Conservation (phyloP, 148 eudicot species). For the Chenopodium formosanum region DNA sequence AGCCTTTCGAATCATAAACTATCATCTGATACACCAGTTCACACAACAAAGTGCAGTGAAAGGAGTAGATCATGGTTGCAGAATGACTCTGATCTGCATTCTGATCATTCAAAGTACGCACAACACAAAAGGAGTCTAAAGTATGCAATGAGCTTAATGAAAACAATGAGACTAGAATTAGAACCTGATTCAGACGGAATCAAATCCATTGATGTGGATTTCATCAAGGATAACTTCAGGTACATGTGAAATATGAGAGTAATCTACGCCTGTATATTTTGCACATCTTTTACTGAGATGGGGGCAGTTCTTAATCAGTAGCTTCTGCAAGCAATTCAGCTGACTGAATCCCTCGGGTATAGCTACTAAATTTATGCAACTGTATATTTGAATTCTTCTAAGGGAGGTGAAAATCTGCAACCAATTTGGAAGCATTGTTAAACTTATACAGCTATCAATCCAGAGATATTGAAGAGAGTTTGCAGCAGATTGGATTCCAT, state of each 20-base stretch:
- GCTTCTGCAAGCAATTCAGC: conserved; percentile 19
- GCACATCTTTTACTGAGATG: conserved; percentile 16
- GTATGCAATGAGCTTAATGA: neutral
- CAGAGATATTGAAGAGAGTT: conserved; percentile 30
- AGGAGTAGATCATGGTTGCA: too few relatives aligned
- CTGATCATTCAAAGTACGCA: too few relatives aligned
- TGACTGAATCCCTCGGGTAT: conserved; percentile 30
- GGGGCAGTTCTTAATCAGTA: conserved; percentile 17
- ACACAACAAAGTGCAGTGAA: too few relatives aligned
- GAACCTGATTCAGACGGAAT: neutral
- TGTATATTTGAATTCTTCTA: conserved; percentile 31
- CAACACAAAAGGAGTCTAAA: neutral
- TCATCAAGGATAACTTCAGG: conserved; percentile 8
- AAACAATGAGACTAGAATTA: neutral
- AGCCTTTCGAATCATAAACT: too few relatives aligned
- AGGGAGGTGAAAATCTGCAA: conserved; percentile 31
- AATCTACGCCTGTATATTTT: conserved; percentile 16
- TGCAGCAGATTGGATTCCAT: conserved; percentile 30
- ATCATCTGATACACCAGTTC: too few relatives aligned
- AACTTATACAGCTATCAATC: conserved; percentile 27
- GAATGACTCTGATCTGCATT: too few relatives aligned
- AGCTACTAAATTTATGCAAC: conserved; percentile 31
- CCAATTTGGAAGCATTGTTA: conserved; percentile 38
- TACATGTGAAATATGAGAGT: conserved; percentile 20
- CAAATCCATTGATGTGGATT: neutral